Evolutionary conservation across 768 basidiomycete species (phyloP).

Genomic region (Strobilomyces confusus): DNA sequence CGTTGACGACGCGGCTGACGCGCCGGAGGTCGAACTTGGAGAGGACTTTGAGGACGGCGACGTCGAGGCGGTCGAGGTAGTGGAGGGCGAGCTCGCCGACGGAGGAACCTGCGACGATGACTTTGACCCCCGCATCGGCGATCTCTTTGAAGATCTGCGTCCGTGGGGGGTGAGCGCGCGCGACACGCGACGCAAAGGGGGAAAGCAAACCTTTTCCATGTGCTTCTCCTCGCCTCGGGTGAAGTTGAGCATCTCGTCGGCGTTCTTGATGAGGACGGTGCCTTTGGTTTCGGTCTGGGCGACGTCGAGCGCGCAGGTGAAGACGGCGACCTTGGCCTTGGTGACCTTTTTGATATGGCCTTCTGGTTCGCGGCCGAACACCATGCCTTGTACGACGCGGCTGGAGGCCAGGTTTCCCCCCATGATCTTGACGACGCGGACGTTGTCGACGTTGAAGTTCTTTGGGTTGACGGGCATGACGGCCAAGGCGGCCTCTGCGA

Average conservation of each 20-base stretch:
- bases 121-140: constrained; percentile 89
- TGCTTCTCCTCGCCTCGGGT: constrained; percentile 95
- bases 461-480: constrained; percentile 88
- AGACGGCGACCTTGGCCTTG: constrained; percentile 92
- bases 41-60: constrained; percentile 94
- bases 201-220: constrained; percentile 67
- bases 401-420: constrained; percentile 85
- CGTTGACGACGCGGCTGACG: constrained; percentile 91
- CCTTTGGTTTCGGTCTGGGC: constrained; percentile 99
- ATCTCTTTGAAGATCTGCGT: constrained; percentile 92
- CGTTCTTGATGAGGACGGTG: constrained; percentile 92
- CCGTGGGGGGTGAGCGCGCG: background rate
- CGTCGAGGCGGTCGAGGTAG: constrained; percentile 90
- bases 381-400: constrained; percentile 94
- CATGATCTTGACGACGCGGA: constrained; percentile 98
- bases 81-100: constrained; percentile 96
- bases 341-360: constrained; percentile 78
- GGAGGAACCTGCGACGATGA: constrained; percentile 89
- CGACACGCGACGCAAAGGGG: rapidly evolving
- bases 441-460: constrained; percentile 97
- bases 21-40: constrained; percentile 97
- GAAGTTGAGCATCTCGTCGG: constrained; percentile 97
- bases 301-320: constrained; percentile 87
- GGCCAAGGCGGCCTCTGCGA: constrained; percentile 88
- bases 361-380: constrained; percentile 94